Percentiles rank a stretch among this genome's conserved stretches.
phyloP scores from a whole-genome alignment of 441 rosid genomes.

The Adansonia rubrostipa region DNA sequence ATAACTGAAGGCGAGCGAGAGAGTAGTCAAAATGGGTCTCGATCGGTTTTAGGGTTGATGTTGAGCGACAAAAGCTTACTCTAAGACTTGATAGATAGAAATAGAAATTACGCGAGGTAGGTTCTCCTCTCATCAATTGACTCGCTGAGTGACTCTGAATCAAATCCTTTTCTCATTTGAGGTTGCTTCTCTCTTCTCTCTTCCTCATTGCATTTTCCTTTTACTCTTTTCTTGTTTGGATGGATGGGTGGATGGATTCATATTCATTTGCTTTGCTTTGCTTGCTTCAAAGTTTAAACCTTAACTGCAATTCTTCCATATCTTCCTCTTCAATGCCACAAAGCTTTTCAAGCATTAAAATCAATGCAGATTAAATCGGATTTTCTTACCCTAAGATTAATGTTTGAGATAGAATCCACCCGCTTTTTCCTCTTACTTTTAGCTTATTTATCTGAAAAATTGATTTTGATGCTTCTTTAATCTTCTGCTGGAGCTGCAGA shows the following conservation, averaged over 20 bases:
- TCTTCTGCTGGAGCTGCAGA: conserved; percentile 21
- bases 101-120: too few species aligned
- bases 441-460: background rate
- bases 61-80: too few species aligned
- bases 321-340: background rate
- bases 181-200: background rate
- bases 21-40: too few species aligned
- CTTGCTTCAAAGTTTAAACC: background rate
- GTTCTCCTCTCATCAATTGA: too few species aligned
- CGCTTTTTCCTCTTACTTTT: background rate
- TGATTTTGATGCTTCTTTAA: background rate
- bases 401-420: background rate
- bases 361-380: conserved; percentile 14
- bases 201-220: conserved; percentile 7
- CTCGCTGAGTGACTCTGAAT: background rate
- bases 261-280: background rate
- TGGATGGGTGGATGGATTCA: background rate
- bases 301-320: background rate
- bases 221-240: background rate
- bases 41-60: too few species aligned
- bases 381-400: background rate
- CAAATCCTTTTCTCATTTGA: background rate
- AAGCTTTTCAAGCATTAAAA: background rate
- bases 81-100: too few species aligned
- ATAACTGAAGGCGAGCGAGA: too few species aligned